Evolutionary conservation across 2,329 filamentous ascomycete genomes (phyloP).

Genomic region (Talaromyces sp.): DNA sequence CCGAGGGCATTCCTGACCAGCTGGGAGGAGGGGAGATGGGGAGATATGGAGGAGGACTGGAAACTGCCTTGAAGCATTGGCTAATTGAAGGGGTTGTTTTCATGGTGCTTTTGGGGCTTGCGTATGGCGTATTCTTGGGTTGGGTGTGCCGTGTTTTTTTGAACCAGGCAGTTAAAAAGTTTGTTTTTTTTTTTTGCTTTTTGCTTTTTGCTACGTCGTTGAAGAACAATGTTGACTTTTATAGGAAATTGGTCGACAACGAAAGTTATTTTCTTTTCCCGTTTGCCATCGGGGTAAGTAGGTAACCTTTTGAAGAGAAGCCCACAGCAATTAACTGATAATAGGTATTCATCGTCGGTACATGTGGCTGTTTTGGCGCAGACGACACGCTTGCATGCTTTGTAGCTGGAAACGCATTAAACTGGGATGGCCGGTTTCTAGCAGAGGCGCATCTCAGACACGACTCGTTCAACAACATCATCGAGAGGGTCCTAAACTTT

Average conservation of each 20-base stretch:
- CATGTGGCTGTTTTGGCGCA: slow-evolving; percentile 54
- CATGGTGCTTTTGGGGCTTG: slow-evolving; percentile 51
- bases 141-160: slow-evolving; percentile 45
- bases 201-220: not conserved
- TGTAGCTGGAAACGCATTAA: slow-evolving; percentile 55
- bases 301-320: not conserved
- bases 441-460: slow-evolving; percentile 53
- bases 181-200: not conserved
- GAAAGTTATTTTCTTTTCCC: slow-evolving; percentile 54
- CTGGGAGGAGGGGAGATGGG: slow-evolving; percentile 42
- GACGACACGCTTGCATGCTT: slow-evolving; percentile 61
- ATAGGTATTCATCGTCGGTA: slow-evolving; percentile 56
- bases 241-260: slow-evolving; percentile 52
- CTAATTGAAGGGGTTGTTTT: slow-evolving; percentile 58
- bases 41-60: slow-evolving; percentile 49
- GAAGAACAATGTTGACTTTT: slow-evolving; percentile 12
- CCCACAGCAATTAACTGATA: not conserved
- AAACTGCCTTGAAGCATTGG: slow-evolving; percentile 54
- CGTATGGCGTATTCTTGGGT: slow-evolving; percentile 51
- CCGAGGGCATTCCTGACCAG: slow-evolving; percentile 20
- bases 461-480: slow-evolving; percentile 57
- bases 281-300: slow-evolving; percentile 44
- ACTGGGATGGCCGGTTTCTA: slow-evolving; percentile 60
- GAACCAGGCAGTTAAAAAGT: slow-evolving; percentile 34
- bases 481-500: slow-evolving; percentile 58